Evolutionary conservation across 805 yeast species (phyloP).

Genomic region (Tetrapisispora nanseiensis): DNA sequence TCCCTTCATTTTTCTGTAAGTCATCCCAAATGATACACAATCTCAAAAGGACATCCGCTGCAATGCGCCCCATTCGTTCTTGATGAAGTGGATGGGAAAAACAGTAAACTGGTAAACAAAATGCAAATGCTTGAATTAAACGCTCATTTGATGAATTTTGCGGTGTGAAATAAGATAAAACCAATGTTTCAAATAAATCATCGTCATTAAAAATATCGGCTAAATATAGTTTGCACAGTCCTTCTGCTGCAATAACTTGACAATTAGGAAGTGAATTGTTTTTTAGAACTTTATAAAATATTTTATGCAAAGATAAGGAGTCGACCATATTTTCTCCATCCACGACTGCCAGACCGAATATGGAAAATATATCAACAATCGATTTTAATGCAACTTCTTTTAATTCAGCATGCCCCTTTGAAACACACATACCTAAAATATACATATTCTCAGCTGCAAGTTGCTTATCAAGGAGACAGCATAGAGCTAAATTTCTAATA

Average conservation of each 20-base stretch:
- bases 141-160: constrained; percentile 50
- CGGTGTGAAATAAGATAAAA: constrained; percentile 70
- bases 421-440: constrained; percentile 58
- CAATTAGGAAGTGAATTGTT: constrained; percentile 48
- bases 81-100: constrained; percentile 70
- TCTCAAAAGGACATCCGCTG: constrained; percentile 56
- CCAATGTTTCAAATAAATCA: constrained; percentile 59
- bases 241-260: constrained; percentile 78
- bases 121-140: constrained; percentile 69
- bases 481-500: constrained; percentile 65
- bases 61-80: constrained; percentile 48
- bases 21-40: constrained; percentile 39
- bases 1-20: constrained; percentile 29
- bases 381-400: constrained; percentile 56
- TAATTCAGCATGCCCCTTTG: constrained; percentile 55
- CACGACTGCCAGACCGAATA: constrained; percentile 62
- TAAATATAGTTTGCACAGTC: constrained; percentile 70
- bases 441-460: constrained; percentile 57
- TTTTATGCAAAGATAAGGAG: constrained; percentile 53
- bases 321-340: constrained; percentile 57
- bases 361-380: constrained; percentile 67
- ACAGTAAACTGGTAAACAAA: constrained; percentile 82
- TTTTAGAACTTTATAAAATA: constrained; percentile 58
- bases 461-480: constrained; percentile 58
- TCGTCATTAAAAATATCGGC: constrained; percentile 67